Conservation (phyloP, 2,329 filamentous ascomycete genomes). For the Talaromyces atroroseus region DNA sequence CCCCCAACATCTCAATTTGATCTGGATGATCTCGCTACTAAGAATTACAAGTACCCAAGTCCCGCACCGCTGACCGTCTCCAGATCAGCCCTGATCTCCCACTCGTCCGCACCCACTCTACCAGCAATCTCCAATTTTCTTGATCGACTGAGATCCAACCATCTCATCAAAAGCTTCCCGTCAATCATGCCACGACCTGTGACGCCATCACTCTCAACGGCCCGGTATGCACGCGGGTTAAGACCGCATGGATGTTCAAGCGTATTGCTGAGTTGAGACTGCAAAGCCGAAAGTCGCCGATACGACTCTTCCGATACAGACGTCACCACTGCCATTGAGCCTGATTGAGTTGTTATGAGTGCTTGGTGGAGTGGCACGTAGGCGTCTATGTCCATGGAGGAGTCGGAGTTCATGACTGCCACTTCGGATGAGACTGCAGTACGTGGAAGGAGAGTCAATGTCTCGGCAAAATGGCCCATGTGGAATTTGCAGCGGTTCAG, state of each 20-base stretch:
- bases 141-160: conserved; percentile 68
- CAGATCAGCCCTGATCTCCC: conserved; percentile 65
- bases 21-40: no score
- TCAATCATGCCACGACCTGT: conserved; percentile 66
- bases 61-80: conserved; percentile 61
- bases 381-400: conserved; percentile 35
- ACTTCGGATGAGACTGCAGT: conserved; percentile 46
- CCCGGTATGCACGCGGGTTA: conserved; percentile 75
- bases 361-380: conserved; percentile 45
- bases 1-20: no score
- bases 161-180: conserved; percentile 67
- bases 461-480: conserved; percentile 70
- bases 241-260: conserved; percentile 72
- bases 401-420: conserved; percentile 28
- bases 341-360: conserved; percentile 69
- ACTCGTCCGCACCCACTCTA: conserved; percentile 63
- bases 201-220: conserved; percentile 46
- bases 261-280: conserved; percentile 70
- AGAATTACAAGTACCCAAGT: conserved; percentile 40
- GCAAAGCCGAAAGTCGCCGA: conserved; percentile 73
- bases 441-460: conserved; percentile 69
- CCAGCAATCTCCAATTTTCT: conserved; percentile 67
- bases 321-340: conserved; percentile 69
- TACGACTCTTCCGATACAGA: conserved; percentile 75
- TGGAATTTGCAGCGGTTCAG: conserved; percentile 85